phyloP scores from a whole-genome alignment of 805 yeast species.

The Lipomyces chichibuensis region DNA sequence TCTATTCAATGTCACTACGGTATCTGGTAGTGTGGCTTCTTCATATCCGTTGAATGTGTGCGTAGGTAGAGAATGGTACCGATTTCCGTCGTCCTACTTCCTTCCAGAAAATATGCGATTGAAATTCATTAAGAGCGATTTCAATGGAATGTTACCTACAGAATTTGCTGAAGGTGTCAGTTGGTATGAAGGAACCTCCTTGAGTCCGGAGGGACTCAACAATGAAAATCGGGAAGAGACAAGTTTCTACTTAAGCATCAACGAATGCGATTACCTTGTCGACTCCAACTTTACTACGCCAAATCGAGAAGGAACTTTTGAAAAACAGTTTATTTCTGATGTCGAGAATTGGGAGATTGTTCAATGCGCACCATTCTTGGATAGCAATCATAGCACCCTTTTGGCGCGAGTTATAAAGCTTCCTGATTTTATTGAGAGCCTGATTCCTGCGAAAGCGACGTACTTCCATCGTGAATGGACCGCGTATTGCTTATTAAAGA shows the following conservation, averaged over 20 bases:
- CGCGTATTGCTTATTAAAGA: conserved; percentile 24
- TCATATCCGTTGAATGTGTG: conserved; percentile 60
- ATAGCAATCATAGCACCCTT: conserved; percentile 21
- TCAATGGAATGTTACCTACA: conserved; percentile 86
- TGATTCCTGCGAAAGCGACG: conserved; percentile 12
- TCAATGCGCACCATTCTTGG: conserved; percentile 20
- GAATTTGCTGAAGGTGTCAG: conserved; percentile 62
- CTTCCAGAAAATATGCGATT: conserved; percentile 66
- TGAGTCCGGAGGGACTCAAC: conserved; percentile 69
- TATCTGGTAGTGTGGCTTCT: conserved; percentile 11
- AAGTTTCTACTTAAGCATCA: conserved; percentile 52
- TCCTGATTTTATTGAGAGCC: conserved; percentile 22
- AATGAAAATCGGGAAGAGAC: conserved; percentile 68
- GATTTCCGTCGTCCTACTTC: conserved; percentile 86
- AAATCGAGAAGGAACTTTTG: conserved; percentile 14
- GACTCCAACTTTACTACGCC: conserved; percentile 48
- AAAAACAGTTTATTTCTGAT: conserved; percentile 22
- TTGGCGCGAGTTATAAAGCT: conserved; percentile 27
- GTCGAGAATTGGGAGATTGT: conserved; percentile 23
- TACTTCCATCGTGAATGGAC: conserved; percentile 20
- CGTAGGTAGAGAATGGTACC: conserved; percentile 94
- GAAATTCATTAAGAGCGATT: conserved; percentile 72
- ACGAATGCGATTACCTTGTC: conserved; percentile 67
- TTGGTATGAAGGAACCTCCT: conserved; percentile 44
- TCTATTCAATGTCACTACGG: conserved; percentile 33